Evolutionary conservation across 768 basidiomycete genomes (phyloP).

Genomic region (Ramaria sp.): DNA sequence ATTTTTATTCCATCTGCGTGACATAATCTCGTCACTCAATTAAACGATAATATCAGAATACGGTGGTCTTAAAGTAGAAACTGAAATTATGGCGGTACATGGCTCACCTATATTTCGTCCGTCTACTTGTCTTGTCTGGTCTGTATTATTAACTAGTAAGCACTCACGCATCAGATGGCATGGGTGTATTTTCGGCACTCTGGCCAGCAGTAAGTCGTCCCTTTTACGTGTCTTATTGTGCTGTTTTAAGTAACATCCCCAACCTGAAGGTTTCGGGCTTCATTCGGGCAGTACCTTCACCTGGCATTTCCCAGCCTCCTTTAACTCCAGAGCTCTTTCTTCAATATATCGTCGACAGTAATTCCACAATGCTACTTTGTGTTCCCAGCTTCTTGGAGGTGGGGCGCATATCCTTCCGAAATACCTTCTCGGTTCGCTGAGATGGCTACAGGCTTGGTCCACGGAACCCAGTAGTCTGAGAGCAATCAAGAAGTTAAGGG

Average conservation of each 20-base stretch:
- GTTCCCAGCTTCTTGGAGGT: conserved; percentile 22
- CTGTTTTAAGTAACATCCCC: conserved; percentile 8
- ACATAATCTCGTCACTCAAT: not conserved
- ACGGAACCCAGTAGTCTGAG: conserved; percentile 9
- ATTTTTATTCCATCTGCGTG: not conserved
- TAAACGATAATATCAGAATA: not conserved
- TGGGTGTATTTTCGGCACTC: conserved; percentile 1
- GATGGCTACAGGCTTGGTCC: conserved; percentile 14
- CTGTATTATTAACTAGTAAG: not conserved
- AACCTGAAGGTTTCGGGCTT: conserved; percentile 10
- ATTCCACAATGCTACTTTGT: conserved; percentile 7
- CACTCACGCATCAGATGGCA: not conserved
- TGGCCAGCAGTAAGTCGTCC: conserved; percentile 8
- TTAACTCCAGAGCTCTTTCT: conserved; percentile 17
- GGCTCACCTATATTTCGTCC: conserved; percentile 18
- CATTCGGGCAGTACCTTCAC: conserved; percentile 12
- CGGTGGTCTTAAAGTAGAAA: conserved; percentile 14
- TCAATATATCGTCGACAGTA: conserved; percentile 7
- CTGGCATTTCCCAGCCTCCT: conserved; percentile 15
- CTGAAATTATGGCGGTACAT: conserved; percentile 13
- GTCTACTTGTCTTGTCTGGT: not conserved
- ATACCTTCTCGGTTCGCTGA: not conserved
- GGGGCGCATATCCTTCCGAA: not conserved
- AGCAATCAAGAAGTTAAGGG: conserved; percentile 8
- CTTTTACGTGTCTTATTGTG: not conserved